These are phyloP conservation scores for Lecanicillium sp. DNA, from an alignment of 2,329 filamentous ascomycete species.

Conservation along the genomic window DNA sequence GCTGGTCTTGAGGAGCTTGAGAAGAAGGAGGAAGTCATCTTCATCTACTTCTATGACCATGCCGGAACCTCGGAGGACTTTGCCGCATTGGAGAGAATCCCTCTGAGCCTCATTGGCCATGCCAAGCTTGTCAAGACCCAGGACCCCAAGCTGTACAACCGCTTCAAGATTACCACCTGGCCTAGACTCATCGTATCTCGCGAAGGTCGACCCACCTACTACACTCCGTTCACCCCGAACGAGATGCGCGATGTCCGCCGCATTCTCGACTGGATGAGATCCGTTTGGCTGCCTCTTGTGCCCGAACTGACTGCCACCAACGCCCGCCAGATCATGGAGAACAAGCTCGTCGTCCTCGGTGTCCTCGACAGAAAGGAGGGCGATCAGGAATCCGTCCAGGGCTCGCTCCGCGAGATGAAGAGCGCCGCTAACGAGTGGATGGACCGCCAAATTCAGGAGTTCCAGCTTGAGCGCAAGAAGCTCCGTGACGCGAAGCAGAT, in stretches of 20 bases:
- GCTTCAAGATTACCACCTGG: conserved; percentile 96
- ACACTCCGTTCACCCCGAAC: conserved; percentile 75
- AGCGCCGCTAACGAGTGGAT: conserved; percentile 96
- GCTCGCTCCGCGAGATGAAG: conserved; percentile 84
- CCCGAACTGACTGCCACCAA: conserved; percentile 90
- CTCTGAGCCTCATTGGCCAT: conserved; percentile 82
- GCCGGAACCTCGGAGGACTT: conserved; percentile 93
- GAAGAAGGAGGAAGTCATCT: conserved; percentile 90
- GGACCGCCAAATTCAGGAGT: conserved; percentile 87
- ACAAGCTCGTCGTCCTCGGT: conserved; percentile 89
- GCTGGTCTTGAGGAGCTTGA: conserved; percentile 74
- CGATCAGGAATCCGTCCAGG: conserved; percentile 63
- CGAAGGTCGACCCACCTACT: conserved; percentile 86
- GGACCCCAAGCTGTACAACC: conserved; percentile 65
- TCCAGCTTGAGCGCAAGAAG: conserved; percentile 89
- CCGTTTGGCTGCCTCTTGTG: conserved; percentile 92
- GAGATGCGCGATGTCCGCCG: conserved; percentile 83
- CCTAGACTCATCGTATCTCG: conserved; percentile 86
- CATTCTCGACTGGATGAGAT: conserved; percentile 88
- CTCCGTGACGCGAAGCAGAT: conserved; percentile 91
- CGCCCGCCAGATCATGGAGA: conserved; percentile 89
- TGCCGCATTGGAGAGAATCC: conserved; percentile 75
- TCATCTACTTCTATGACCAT: conserved; percentile 95
- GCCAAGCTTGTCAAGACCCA: conserved; percentile 90
- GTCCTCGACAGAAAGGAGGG: conserved; percentile 72